Evolutionary conservation across 148 eudicot species (phyloP).

Genomic region (Talinum fruticosum): DNA sequence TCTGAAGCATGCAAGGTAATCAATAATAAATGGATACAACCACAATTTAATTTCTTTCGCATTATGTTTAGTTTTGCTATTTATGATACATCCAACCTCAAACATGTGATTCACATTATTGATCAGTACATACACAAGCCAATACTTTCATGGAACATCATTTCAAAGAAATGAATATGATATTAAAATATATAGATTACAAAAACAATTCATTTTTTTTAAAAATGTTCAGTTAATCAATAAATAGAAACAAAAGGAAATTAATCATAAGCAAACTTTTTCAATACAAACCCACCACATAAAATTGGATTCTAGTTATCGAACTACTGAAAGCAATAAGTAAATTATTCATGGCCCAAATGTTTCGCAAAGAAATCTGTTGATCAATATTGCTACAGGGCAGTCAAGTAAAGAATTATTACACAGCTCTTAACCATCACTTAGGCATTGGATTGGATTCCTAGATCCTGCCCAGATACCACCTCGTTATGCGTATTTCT

Average conservation of each 20-base stretch:
- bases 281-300: neutral
- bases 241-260: neutral
- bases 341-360: neutral
- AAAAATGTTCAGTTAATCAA: neutral
- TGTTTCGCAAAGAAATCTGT: neutral
- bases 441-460: too few species aligned
- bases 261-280: neutral
- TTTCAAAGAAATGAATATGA: neutral
- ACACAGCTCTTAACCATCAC: neutral
- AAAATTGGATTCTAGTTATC: neutral
- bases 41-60: neutral
- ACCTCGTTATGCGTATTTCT: neutral
- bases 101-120: neutral
- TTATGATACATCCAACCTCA: neutral
- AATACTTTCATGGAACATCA: neutral
- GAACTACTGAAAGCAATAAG: neutral
- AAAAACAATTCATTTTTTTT: neutral
- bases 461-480: neutral
- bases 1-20: constrained; percentile 40
- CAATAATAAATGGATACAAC: neutral
- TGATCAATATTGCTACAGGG: neutral
- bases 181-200: neutral
- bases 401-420: neutral
- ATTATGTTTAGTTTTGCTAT: neutral
- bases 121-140: constrained; percentile 5